Base-by-base conservation (phyloP, 495 filamentous ascomycete genomes). In the Aspergillus ellipticus region DNA sequence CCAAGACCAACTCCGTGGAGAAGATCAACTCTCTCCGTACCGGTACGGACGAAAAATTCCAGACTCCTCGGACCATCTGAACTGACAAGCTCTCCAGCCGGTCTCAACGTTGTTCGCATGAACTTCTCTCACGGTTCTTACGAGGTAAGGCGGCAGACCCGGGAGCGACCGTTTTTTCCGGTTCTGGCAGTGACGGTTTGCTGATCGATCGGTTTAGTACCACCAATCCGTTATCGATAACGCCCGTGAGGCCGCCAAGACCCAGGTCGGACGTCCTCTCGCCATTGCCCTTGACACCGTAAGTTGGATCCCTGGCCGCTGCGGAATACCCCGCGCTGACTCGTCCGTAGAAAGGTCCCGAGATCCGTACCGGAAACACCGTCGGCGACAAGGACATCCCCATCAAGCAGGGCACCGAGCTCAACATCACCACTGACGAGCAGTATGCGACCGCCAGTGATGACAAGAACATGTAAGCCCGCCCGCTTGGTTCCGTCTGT, bases 51-150 rank as follows among this genome's bases (percentile, higher is more conserved):
- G 49, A 26, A 28, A 42, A 19, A 42, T 48, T 37, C 26, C 47
- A 33, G 29, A 20, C 58, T 55, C 11, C 4, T 22, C 13, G 16
- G 20, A 10, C 42, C 47, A 21, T 15, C 41, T 16, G 35, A 58
- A 53, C 56, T 72, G 53, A 70, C 67, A 54, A 31, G 41, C n/a
- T 48, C 48, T 48, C 58, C 56, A 86, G 86, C 85, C 59, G 94
- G 94, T 72, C 85, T 97, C 59, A 97, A 97, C 74, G 91, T 98
- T 58, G 94, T 97, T 59, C 95, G 94, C 72, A 95, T 96, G 92
- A 98, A 98, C 85, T 98, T 97, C 74, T 97, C 93, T 60, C 94
- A 98, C 73, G 94, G 94, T 63, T 88, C 89, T 62, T 91, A 98
- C 74, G 92, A 95, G 74, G 84, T 86, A 67, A 58, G 70, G 62